Conservation (phyloP, 768 basidiomycete species). For the Boletus barrowsii region DNA sequence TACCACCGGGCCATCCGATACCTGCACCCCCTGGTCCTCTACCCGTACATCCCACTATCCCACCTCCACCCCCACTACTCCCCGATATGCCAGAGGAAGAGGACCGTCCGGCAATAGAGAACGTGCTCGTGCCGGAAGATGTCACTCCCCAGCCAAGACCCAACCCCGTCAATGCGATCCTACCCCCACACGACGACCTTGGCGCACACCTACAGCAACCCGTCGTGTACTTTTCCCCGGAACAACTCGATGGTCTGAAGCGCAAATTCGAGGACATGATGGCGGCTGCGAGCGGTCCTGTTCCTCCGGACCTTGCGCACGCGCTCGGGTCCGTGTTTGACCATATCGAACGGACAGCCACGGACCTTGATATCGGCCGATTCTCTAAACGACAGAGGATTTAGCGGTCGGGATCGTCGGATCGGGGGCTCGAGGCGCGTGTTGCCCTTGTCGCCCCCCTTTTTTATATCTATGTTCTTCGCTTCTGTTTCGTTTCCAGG, state of each 20-base stretch:
- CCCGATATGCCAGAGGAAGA: constrained; percentile 17
- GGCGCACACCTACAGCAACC: constrained; percentile 11
- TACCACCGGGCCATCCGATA: constrained; percentile 9
- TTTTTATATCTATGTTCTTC: neutral
- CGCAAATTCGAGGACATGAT: constrained; percentile 33
- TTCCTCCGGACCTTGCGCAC: constrained; percentile 31
- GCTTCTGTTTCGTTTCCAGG: neutral
- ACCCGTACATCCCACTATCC: constrained; percentile 7
- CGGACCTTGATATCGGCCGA: constrained; percentile 25
- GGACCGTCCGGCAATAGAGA: constrained; percentile 14
- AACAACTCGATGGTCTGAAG: constrained; percentile 29
- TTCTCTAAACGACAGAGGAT: constrained; percentile 26
- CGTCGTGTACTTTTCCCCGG: constrained; percentile 32
- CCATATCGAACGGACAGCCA: constrained; percentile 31
- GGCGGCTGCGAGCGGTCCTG: constrained; percentile 28
- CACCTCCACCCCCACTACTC: constrained; percentile 7
- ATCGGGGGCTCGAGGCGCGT: neutral
- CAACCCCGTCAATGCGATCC: constrained; percentile 14
- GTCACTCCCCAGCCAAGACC: constrained; percentile 11
- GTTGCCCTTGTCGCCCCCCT: neutral
- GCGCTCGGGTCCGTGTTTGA: constrained; percentile 33
- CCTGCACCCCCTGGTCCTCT: constrained; percentile 7
- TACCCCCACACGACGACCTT: neutral
- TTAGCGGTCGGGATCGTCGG: constrained; percentile 2
- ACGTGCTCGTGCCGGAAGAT: constrained; percentile 17